phyloP scores from a whole-genome alignment of 495 filamentous ascomycete genomes.

The Penicillium desertorum region DNA sequence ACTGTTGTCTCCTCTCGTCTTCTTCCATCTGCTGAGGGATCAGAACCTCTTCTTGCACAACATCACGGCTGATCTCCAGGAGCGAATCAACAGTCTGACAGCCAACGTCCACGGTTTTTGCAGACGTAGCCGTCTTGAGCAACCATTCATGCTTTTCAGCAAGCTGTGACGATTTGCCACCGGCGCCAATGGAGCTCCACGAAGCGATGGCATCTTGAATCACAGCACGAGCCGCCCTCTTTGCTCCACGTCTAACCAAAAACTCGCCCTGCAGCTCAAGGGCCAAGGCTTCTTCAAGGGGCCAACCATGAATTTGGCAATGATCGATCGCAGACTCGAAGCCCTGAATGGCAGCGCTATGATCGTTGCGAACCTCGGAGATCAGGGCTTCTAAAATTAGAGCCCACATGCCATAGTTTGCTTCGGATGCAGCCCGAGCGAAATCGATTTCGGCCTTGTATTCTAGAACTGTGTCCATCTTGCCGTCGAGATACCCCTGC shows the following conservation, averaged over 20 bases:
- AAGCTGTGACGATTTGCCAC: constrained; percentile 69
- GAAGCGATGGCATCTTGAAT: constrained; percentile 71
- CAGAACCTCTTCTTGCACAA: constrained; percentile 49
- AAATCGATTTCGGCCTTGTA: constrained; percentile 66
- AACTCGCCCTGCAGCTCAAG: constrained; percentile 74
- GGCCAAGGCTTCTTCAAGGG: constrained; percentile 76
- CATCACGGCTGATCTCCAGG: constrained; percentile 53
- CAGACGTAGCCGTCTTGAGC: constrained; percentile 61
- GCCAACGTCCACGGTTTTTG: constrained; percentile 62
- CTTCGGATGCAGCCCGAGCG: constrained; percentile 64
- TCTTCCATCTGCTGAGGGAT: constrained; percentile 50
- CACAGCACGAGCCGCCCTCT: constrained; percentile 68
- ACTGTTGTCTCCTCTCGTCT: constrained; percentile 62
- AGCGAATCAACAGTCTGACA: constrained; percentile 68
- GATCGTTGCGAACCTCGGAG: constrained; percentile 61
- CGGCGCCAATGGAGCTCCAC: constrained; percentile 72
- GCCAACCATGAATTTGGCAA: constrained; percentile 71
- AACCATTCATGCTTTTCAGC: constrained; percentile 70
- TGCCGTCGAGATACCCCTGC: constrained; percentile 49
- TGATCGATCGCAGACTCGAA: constrained; percentile 83
- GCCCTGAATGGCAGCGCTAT: constrained; percentile 58
- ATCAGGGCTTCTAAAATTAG: constrained; percentile 72
- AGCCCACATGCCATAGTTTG: constrained; percentile 80
- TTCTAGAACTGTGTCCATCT: constrained; percentile 54
- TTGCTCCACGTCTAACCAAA: constrained; percentile 67